phyloP scores from a whole-genome alignment of 768 basidiomycete species.

The Pleurotus djamor region DNA sequence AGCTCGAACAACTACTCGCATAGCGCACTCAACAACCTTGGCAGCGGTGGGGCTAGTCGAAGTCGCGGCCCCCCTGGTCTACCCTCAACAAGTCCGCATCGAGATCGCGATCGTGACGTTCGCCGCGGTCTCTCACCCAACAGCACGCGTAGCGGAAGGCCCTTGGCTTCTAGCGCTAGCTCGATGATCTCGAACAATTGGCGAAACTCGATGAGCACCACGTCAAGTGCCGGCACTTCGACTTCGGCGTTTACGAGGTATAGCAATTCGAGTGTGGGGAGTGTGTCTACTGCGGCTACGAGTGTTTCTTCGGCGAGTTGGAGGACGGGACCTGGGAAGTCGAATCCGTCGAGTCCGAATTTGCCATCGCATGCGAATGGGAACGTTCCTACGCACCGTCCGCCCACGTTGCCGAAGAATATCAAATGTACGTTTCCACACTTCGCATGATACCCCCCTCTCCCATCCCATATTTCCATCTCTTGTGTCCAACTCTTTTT shows the following conservation, averaged over 20 bases:
- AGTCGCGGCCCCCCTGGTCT: constrained; percentile 17
- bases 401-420: constrained; percentile 52
- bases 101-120: constrained; percentile 28
- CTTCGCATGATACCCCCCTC: not conserved
- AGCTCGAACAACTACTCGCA: not conserved
- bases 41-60: constrained; percentile 14
- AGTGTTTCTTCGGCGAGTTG: constrained; percentile 76
- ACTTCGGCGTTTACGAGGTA: constrained; percentile 76
- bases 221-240: constrained; percentile 65
- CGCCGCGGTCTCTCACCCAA: constrained; percentile 58
- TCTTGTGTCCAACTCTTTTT: not conserved
- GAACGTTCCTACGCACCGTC: constrained; percentile 11
- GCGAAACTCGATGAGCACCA: constrained; percentile 75
- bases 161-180: constrained; percentile 55
- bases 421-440: constrained; percentile 67
- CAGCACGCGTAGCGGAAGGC: constrained; percentile 51
- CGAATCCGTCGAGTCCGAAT: constrained; percentile 14
- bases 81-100: constrained; percentile 22
- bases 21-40: constrained; percentile 11
- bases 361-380: not conserved
- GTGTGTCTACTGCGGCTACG: constrained; percentile 79
- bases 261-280: constrained; percentile 72
- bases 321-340: constrained; percentile 45
- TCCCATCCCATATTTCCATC: not conserved
- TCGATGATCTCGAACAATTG: constrained; percentile 70